phyloP scores from a whole-genome alignment of 768 basidiomycete species.

The Pleurotus cornucopiae region DNA sequence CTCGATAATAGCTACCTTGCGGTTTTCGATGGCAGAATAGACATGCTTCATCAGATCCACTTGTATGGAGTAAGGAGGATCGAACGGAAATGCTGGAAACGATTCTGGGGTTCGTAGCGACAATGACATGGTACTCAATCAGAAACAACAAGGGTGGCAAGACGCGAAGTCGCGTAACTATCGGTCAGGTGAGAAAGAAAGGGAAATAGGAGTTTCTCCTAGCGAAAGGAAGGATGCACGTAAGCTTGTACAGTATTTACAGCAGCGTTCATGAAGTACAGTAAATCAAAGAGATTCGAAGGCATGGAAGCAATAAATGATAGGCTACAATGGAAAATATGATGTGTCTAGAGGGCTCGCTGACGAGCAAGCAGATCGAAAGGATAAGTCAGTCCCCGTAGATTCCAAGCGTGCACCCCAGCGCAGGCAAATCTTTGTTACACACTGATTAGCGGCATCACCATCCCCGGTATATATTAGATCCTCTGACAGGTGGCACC shows the following conservation, averaged over 20 bases:
- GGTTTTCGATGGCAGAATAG: constrained; percentile 72
- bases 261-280: too few relatives aligned
- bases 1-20: constrained; percentile 78
- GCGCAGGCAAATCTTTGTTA: neutral
- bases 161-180: too few relatives aligned
- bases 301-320: neutral
- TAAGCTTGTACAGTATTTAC: too few relatives aligned
- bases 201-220: too few relatives aligned
- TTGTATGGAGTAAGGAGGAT: constrained; percentile 82
- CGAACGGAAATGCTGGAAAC: constrained; percentile 84
- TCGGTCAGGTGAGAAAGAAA: too few relatives aligned
- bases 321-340: neutral
- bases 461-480: neutral
- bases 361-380: neutral
- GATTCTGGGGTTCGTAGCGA: constrained; percentile 55
- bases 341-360: neutral
- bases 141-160: neutral
- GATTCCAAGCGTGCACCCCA: neutral
- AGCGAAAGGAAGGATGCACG: too few relatives aligned
- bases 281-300: neutral
- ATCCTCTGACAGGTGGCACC: neutral
- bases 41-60: constrained; percentile 84
- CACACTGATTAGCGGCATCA: neutral
- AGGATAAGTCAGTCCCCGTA: neutral
- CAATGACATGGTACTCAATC: constrained; percentile 1